phyloP scores from a whole-genome alignment of 331 rosid genomes.

The Telfairia occidentalis region DNA sequence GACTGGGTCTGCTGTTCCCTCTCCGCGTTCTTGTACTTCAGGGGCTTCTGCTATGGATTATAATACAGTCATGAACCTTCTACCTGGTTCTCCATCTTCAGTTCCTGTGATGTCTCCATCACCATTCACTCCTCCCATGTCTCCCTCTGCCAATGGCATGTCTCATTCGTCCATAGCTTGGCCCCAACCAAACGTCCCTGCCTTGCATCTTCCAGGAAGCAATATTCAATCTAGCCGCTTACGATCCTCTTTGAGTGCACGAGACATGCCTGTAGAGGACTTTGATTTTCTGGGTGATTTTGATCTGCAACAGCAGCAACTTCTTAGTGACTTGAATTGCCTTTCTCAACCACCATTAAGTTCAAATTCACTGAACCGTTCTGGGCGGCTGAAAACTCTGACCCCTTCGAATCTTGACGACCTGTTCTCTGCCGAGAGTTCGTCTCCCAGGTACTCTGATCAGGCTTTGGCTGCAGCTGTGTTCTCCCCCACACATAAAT shows the following conservation, averaged over 20 bases:
- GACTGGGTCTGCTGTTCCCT: conserved; percentile 91
- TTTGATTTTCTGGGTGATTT: conserved; percentile 58
- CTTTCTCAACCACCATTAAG: conserved; percentile 45
- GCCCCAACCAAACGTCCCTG: conserved; percentile 92
- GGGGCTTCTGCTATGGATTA: conserved; percentile 69
- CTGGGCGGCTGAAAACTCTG: conserved; percentile 63
- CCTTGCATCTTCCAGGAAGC: conserved; percentile 82
- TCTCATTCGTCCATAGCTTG: conserved; percentile 55
- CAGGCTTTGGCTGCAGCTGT: conserved; percentile 54
- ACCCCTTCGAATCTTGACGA: conserved; percentile 85
- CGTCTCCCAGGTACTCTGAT: conserved; percentile 71
- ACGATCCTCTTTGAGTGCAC: conserved; percentile 76
- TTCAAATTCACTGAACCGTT: conserved; percentile 50
- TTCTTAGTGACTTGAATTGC: conserved; percentile 53
- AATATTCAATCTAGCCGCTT: conserved; percentile 76
- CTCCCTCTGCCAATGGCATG: conserved; percentile 79
- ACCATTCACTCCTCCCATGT: conserved; percentile 76
- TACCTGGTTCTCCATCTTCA: conserved; percentile 87
- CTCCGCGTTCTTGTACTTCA: conserved; percentile 66
- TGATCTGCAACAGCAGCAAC: conserved; percentile 75
- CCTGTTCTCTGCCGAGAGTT: conserved; percentile 77
- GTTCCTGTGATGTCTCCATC: conserved; percentile 18
- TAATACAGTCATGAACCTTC: conserved; percentile 77
- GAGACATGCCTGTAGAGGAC: conserved; percentile 62
- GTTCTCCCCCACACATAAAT: conserved; percentile 85